Evolutionary conservation across 768 basidiomycete genomes (phyloP).

Genomic region (Mrakia frigida): DNA sequence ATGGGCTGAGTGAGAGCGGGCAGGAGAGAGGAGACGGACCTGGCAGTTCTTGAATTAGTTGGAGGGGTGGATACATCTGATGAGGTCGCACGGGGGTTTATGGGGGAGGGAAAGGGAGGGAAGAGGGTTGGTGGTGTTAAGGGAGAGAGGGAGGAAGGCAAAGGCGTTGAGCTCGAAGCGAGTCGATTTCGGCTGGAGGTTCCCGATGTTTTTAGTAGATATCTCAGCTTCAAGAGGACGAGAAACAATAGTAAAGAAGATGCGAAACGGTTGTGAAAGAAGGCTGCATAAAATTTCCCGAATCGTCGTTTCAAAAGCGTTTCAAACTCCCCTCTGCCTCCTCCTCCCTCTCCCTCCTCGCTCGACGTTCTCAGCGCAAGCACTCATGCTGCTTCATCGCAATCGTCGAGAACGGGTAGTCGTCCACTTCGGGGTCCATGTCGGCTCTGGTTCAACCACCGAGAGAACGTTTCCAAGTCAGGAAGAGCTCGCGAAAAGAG

Average conservation of each 20-base stretch:
- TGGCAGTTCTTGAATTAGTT: constrained; percentile 2
- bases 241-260: too few relatives aligned
- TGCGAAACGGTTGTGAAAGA: too few relatives aligned
- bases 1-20: neutral
- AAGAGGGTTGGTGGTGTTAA: neutral
- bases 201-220: too few relatives aligned
- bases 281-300: too few relatives aligned
- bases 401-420: constrained; percentile 19
- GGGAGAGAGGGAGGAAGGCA: neutral
- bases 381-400: neutral
- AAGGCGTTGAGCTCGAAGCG: too few relatives aligned
- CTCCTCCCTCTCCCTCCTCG: too few relatives aligned
- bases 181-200: too few relatives aligned
- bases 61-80: constrained; percentile 1
- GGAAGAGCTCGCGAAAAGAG: neutral
- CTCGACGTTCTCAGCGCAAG: neutral
- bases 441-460: neutral
- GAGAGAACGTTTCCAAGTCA: neutral
- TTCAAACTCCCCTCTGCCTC: too few relatives aligned
- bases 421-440: constrained; percentile 16
- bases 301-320: too few relatives aligned
- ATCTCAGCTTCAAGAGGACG: too few relatives aligned
- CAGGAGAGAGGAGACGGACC: neutral
- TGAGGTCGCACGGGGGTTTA: neutral
- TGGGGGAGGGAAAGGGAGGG: neutral